Base-by-base conservation (phyloP, 2,329 filamentous ascomycete species). In the Colletotrichum filicis region DNA sequence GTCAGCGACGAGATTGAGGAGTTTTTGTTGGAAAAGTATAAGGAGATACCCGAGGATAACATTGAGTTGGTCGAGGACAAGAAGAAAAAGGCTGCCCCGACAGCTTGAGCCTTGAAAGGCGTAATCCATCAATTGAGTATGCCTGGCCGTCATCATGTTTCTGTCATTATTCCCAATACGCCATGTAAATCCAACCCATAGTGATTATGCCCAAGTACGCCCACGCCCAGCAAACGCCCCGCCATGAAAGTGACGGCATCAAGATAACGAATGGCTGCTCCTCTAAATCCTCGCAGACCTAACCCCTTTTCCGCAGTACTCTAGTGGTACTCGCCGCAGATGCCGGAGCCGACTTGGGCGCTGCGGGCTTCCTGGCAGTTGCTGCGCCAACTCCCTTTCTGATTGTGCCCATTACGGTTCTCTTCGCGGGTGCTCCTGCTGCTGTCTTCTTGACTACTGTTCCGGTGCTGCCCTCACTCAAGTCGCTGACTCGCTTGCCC, bases 1-100 rank as follows among this genome's bases (percentile, higher is more conserved):
- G 92, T 99, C 75, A 97, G 95, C 82, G 94, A 97, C 79, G 97
- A 99, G 85, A 92, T 99, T 76, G 90, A 94, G 79, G 97, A 98
- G 81, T 98, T 96, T 85, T 84, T 99, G 80, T 82, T 94, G 75
- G 95, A 98, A 80, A 94, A 94, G 81, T 97, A 98, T 83, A 93
- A 93, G 82, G 91, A 95, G 76, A 93, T 99, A 78, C 96, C 96
- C 2, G 94, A 97, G 85, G 95, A 97, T 80, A 98, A 99, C 84
- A 93, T 98, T 78, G 96, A 98, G 85, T 85, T 95, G 79, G 90
- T 98, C 56, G 96, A 98, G 83, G 96, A 98, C 82, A 98, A 98
- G 91, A 97, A 97, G 90, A 97, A 97, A 86, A 91, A 88, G 53
- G 37, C 71, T 19, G 67, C 68, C 68, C 59, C 60, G n/a, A 49